Base-by-base conservation (phyloP, 305 asterid genomes). In the Andrographis paniculata region DNA sequence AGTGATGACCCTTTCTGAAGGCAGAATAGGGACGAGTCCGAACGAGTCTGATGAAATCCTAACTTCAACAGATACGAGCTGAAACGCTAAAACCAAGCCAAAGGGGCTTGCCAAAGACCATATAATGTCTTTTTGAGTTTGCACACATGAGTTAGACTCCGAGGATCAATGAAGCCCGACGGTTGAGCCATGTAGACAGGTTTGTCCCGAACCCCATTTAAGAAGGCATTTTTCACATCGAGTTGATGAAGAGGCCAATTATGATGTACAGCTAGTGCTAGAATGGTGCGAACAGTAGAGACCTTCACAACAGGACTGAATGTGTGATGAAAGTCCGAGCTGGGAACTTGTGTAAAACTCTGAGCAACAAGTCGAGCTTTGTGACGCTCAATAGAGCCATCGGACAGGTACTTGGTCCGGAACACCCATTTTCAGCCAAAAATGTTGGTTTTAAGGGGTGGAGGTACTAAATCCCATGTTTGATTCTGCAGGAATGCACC, bases 401-500 rank as follows among this genome's bases (percentile, higher is more conserved):
- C 19, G 6, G 18, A 14, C 20, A 45, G 18, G 11, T 14, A 19
- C 22, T 45, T 45, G 13, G 50, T 45, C 1, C 19, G 50, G 20
- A 45, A 45, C 1, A 45, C 16, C 54, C 30, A 49, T 14, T 50
- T 50, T 8, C 20, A 50, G 3, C 56, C 56, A 50, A 50, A 31
- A 36, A 37, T 27, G 14, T 37, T 50, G n/a, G n/a, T 13, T 3
- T 18, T 0, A 13, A 20, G 5, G 1, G 45, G 33, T 1, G 45
- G 35, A 1, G 45, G 45, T 9, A 50, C 45, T 9, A 36, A 17
- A 1, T 35, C 56, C 45, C 56, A 50, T 18, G 45, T 50, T 2
- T 17, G 33, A 50, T 50, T 50, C 8, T 6, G 12, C 17, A 19
- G 6, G 2, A 35, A 4, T 9, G 45, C 56, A 50, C 37, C 33